Evolutionary conservation across 495 filamentous ascomycete genomes (phyloP), one percentile per base, ranked within the genome.

Genomic region (Podospora didyma): DNA sequence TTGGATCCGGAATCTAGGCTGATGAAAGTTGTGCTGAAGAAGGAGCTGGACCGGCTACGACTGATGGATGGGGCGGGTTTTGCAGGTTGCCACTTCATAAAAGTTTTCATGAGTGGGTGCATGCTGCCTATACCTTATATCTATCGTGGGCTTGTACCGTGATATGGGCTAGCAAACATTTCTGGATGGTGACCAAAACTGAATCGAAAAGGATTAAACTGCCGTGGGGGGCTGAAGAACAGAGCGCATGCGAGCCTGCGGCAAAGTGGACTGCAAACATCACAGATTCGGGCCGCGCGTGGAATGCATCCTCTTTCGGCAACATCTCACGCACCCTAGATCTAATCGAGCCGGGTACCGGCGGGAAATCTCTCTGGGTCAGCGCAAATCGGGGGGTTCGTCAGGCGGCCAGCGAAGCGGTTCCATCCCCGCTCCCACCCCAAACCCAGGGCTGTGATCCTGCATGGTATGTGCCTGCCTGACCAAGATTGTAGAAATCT

Each of bases 301-400:
- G 42, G 42, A 46, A 46, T 46, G 42, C 42, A n/a, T 46, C 42
- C 42, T 46, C 42, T 46, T 46, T 46, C 42, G 42, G 42, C n/a
- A 46, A 46, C 42, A 46, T 46, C 42, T 46, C 42, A 46, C n/a
- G 42, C 42, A 31, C 42, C 42, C 42, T n/a, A 46, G 42, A 46
- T 46, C 42, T n/a, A 46, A 46, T 46, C 42, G 42, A 46, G 19
- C 42, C 42, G 42, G 42, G 42, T 11, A 17, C n/a, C 42, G n/a
- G 42, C 42, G 42, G 42, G 42, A 46, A 46, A 46, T 46, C 19
- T n/a, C n/a, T 46, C 9, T 9, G 16, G 42, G n/a, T 46, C 42
- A 46, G 42, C 42, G n/a, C 42, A 46, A 10, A 46, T 46, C 16
- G n/a, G 42, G 42, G 42, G 6, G n/a, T 9, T n/a, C 16, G 17